Conservation (phyloP, 2,329 filamentous ascomycete genomes). For the Amesomyces nigricolor region DNA sequence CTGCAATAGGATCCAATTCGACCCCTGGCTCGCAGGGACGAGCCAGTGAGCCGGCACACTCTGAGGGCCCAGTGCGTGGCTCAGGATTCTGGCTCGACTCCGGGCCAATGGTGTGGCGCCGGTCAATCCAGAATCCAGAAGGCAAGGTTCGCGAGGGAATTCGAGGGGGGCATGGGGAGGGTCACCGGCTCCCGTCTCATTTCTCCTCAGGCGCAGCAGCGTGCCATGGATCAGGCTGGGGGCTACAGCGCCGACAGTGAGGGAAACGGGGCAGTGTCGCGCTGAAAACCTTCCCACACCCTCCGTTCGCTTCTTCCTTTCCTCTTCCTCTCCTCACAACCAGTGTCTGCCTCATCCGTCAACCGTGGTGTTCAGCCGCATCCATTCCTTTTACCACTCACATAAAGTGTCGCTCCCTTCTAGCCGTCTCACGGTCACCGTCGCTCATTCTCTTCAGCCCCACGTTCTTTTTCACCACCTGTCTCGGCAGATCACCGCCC, state of each 20-base stretch:
- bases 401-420: background rate
- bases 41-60: background rate
- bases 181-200: constrained; percentile 3
- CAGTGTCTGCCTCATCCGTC: constrained; percentile 6
- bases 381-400: constrained; percentile 9
- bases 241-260: background rate
- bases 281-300: constrained; percentile 11
- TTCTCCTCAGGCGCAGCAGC: constrained; percentile 13
- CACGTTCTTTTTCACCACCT: background rate
- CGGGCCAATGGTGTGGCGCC: constrained; percentile 7
- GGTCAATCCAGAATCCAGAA: background rate
- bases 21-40: background rate
- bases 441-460: constrained; percentile 15
- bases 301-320: constrained; percentile 4
- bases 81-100: background rate
- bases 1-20: background rate
- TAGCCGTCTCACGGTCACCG: background rate
- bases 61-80: background rate
- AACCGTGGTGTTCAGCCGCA: constrained; percentile 23
- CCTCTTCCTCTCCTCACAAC: constrained; percentile 12
- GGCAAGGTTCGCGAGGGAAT: constrained; percentile 2
- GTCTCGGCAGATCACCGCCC: constrained; percentile 9
- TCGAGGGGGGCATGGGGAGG: background rate
- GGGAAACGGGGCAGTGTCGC: constrained; percentile 6
- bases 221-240: background rate